Evolutionary conservation across 2,329 filamentous ascomycete species (phyloP).

Genomic region (Tolypocladium pustulatum): DNA sequence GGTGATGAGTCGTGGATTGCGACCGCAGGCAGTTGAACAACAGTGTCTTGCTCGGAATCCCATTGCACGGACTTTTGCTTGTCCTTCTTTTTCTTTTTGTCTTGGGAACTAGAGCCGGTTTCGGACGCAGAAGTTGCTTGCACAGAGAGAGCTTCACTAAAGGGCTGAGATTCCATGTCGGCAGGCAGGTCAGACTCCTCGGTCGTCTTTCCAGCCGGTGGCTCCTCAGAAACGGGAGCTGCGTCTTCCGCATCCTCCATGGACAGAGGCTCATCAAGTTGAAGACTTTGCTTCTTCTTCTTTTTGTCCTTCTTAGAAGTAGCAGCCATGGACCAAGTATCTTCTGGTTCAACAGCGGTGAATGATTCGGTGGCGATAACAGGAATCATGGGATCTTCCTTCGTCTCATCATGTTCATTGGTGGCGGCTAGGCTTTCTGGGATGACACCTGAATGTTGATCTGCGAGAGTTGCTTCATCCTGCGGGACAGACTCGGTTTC

Average conservation of each 20-base stretch:
- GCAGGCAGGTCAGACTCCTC: background rate
- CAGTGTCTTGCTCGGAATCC: conserved; percentile 2
- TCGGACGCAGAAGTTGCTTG: background rate
- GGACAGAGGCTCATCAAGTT: conserved; percentile 5
- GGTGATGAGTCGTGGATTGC: background rate
- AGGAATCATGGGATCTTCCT: background rate
- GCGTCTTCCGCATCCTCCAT: conserved; percentile 5
- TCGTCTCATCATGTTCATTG: background rate
- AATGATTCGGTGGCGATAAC: conserved; percentile 1
- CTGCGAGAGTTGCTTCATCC: background rate
- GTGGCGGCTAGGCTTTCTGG: background rate
- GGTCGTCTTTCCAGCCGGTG: background rate
- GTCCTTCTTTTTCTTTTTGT: conserved; percentile 6
- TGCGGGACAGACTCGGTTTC: background rate
- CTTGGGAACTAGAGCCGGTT: background rate
- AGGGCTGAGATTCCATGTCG: background rate
- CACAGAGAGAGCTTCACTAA: background rate
- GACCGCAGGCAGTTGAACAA: background rate
- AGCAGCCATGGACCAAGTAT: conserved; percentile 2
- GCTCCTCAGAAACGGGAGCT: background rate
- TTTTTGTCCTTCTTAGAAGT: conserved; percentile 13
- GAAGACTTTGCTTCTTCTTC: conserved; percentile 13
- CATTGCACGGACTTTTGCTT: conserved; percentile 10
- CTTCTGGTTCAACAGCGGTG: conserved; percentile 2
- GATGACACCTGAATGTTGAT: background rate